Evolutionary conservation across 257 asterid species (phyloP), one percentile per base, ranked within the genome.

Genomic region (Coffea canephora): DNA sequence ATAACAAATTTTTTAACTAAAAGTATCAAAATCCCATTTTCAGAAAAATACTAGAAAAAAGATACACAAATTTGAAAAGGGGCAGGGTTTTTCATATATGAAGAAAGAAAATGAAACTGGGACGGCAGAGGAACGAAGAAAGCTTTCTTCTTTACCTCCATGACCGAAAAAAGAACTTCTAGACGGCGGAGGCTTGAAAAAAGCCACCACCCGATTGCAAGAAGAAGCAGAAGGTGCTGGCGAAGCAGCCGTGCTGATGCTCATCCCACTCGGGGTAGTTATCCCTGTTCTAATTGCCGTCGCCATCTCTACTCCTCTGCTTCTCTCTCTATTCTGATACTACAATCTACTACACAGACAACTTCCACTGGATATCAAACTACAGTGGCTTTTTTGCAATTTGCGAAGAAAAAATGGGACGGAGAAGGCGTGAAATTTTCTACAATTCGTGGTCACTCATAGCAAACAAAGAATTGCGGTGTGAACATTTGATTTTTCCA

Each of bases 81-180:
- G 70, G 16, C 70, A 41, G 23, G 36, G 36, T n/a, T 15, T 23
- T n/a, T 54, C 21, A 16, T 15, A 15, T 27, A 39, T 31, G 45
- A 36, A 78, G 62, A 23, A 82, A 74, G 39, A 36, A 21, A 25
- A 0, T 1, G 46, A 23, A 36, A 52, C 69, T 55, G 15, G 21
- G 59, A 57, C 80, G 16, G 39, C 4, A 69, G 36, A 67, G 81
- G 75, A 57, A 80, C 3, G 5, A 71, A 16, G 55, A 82, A 25
- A 66, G 14, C 43, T 16, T 77, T 14, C 87, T 90, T 96, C 15
- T 52, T 16, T 87, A 95, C 99, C 99, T 90, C 90, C 94, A 81
- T 55, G 85, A 34, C 99, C 98, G 57, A 87, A 89, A 79, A 91
- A 90, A 34, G 91, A 87, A 65, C 87, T 81, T 78, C 92, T 87